These are phyloP conservation scores for Elsinoe arachidis DNA, from an alignment of 2,329 filamentous ascomycete genomes.

Conservation along the genomic window DNA sequence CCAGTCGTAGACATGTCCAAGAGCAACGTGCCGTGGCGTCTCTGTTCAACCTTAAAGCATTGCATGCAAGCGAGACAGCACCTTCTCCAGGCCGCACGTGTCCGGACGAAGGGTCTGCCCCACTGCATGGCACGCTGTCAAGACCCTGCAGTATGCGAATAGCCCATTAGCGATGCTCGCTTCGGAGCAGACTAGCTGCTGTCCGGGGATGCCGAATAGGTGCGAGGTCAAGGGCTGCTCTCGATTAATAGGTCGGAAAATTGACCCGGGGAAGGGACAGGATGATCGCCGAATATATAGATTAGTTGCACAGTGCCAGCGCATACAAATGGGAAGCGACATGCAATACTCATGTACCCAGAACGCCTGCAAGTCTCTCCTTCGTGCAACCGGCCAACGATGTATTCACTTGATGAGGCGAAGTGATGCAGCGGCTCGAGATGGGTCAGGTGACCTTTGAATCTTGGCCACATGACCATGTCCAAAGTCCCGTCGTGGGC, in stretches of 20 bases:
- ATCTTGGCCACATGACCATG: not conserved
- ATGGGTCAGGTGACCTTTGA: not conserved
- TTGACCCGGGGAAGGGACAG: not conserved
- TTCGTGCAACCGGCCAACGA: not conserved
- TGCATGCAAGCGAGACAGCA: not conserved
- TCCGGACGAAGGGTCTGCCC: not conserved
- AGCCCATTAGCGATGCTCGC: not conserved
- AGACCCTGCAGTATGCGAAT: not conserved
- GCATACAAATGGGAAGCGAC: not conserved
- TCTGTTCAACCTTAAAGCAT: not conserved
- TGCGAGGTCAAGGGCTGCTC: not conserved
- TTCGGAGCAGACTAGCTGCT: not conserved
- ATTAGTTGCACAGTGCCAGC: not conserved
- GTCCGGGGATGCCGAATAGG: not conserved
- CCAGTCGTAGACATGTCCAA: too few relatives aligned
- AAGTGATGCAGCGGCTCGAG: not conserved
- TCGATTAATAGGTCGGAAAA: not conserved
- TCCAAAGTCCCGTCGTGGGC: too few relatives aligned
- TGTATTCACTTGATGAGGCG: not conserved
- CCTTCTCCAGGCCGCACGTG: not conserved
- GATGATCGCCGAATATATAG: not conserved
- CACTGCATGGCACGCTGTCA: not conserved
- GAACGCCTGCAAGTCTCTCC: too few relatives aligned
- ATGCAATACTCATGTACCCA: not conserved
- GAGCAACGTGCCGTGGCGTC: too few relatives aligned